These are phyloP conservation scores for Endogone sp. DNA, from an alignment of 192 early-diverging fungal species.

Conservation along the genomic window DNA sequence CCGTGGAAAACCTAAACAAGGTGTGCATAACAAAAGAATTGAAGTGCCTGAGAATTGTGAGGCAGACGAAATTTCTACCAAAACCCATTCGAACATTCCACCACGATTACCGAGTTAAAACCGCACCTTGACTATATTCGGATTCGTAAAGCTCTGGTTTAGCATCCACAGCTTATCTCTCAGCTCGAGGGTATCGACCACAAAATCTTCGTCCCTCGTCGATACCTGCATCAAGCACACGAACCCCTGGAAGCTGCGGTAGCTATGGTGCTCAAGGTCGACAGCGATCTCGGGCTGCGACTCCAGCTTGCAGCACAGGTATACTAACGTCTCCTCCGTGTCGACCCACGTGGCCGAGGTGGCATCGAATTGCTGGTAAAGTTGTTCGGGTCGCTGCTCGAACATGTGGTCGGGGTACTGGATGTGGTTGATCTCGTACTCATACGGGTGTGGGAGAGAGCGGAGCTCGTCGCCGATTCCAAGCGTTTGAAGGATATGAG, in stretches of 20 bases:
- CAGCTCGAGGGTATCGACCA: slow-evolving; percentile 86
- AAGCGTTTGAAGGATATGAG: slow-evolving; percentile 1
- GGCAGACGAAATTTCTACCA: neutral
- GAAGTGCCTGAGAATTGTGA: neutral
- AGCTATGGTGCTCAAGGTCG: slow-evolving; percentile 95
- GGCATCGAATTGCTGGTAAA: slow-evolving; percentile 55
- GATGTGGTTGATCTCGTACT: slow-evolving; percentile 80
- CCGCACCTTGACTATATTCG: slow-evolving; percentile 74
- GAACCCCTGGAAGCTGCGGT: slow-evolving; percentile 94
- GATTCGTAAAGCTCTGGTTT: slow-evolving; percentile 88
- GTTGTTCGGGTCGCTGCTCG: slow-evolving; percentile 37
- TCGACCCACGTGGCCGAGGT: slow-evolving; percentile 85
- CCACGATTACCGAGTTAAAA: neutral
- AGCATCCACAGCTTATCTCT: slow-evolving; percentile 65
- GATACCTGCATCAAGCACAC: slow-evolving; percentile 92
- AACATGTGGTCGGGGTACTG: slow-evolving; percentile 75
- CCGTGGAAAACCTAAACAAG: slow-evolving; percentile 76
- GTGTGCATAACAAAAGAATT: neutral
- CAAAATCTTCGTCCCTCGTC: slow-evolving; percentile 81
- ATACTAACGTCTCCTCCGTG: slow-evolving; percentile 57
- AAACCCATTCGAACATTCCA: neutral
- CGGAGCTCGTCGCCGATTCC: slow-evolving; percentile 8
- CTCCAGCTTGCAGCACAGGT: slow-evolving; percentile 62
- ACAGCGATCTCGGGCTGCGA: slow-evolving; percentile 76
- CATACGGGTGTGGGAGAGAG: slow-evolving; percentile 83